phyloP scores from a whole-genome alignment of 2,329 filamentous ascomycete genomes.

The Ophiocordyceps camponoti-leonardi region DNA sequence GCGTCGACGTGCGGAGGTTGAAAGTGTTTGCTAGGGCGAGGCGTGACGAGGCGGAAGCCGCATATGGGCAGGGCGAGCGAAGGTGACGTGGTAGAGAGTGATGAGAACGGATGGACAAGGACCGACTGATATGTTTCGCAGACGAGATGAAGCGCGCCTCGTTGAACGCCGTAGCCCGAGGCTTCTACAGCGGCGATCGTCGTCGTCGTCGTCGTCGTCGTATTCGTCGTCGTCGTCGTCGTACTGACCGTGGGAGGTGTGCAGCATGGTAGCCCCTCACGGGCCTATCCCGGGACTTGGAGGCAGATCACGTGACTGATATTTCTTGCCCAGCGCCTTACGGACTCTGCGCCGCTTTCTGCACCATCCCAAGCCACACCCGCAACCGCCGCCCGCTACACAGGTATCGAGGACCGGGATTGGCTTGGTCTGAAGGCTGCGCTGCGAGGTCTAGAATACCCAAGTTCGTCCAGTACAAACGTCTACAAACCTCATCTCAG shows the following conservation, averaged over 20 bases:
- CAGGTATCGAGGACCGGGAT: no score
- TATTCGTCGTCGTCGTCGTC: not conserved
- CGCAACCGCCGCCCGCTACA: not conserved
- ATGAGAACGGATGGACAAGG: not conserved
- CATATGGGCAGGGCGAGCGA: not conserved
- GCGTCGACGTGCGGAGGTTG: conserved; percentile 4
- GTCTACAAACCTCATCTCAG: no score
- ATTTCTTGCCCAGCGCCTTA: not conserved
- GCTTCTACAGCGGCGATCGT: not conserved
- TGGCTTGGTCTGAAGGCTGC: not conserved
- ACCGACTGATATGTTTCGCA: not conserved
- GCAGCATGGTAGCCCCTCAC: not conserved
- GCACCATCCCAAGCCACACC: not conserved
- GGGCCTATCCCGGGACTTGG: not conserved
- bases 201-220: not conserved
- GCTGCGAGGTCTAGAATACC: not conserved
- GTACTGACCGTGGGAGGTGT: not conserved
- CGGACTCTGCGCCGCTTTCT: not conserved
- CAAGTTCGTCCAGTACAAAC: no score
- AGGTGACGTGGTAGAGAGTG: not conserved
- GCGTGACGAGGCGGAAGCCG: not conserved
- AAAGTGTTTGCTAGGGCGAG: not conserved
- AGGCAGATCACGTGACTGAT: not conserved
- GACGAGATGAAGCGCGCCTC: not conserved
- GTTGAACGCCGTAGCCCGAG: not conserved